These are phyloP conservation scores for Neonectria faginata DNA, from an alignment of 2,329 filamentous ascomycete genomes.

Conservation along the genomic window DNA sequence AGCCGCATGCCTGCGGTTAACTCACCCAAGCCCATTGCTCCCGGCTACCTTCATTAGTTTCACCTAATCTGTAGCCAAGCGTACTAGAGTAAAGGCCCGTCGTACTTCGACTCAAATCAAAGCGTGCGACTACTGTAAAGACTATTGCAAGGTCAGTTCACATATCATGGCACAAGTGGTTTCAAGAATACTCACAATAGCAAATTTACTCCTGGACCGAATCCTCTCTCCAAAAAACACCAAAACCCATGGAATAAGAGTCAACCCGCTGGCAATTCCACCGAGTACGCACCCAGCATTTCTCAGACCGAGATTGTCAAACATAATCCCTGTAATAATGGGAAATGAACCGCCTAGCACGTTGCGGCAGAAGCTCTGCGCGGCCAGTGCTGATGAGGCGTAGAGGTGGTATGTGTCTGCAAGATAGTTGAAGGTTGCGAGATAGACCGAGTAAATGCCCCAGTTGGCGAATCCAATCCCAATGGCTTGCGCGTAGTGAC, in stretches of 20 bases:
- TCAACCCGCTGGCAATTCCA: constrained; percentile 75
- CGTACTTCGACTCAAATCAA: neutral
- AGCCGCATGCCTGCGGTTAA: neutral
- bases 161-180: neutral
- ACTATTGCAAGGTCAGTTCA: constrained; percentile 24
- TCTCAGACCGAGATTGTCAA: constrained; percentile 75
- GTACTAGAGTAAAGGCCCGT: neutral
- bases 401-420: constrained; percentile 89
- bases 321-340: constrained; percentile 79
- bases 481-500: constrained; percentile 55
- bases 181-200: constrained; percentile 61
- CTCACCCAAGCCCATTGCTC: neutral
- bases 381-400: constrained; percentile 85
- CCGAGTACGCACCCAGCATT: constrained; percentile 81
- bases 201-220: constrained; percentile 80
- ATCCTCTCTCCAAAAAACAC: constrained; percentile 83
- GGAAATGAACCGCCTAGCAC: constrained; percentile 85
- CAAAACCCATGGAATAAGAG: constrained; percentile 87
- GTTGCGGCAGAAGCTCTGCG: constrained; percentile 88
- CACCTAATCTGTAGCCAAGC: neutral
- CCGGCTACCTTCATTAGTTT: neutral
- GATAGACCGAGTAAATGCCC: constrained; percentile 87
- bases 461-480: constrained; percentile 81
- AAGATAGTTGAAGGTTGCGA: constrained; percentile 93
- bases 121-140: constrained; percentile 30